Evolutionary conservation across 176 grass and related monocot genomes (phyloP).

Genomic region (Raddia guianensis): DNA sequence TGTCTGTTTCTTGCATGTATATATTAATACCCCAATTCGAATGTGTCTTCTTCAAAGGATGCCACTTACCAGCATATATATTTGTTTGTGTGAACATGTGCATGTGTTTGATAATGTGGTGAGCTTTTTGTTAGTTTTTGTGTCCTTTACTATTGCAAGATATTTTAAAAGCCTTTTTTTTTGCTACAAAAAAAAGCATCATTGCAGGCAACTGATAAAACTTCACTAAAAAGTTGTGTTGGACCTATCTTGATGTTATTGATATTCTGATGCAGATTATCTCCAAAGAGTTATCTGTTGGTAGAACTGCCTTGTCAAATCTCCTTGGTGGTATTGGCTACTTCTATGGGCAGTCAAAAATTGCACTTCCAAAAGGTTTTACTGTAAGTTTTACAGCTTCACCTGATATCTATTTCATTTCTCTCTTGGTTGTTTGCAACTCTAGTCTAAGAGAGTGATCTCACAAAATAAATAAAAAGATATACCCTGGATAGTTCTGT

Average conservation of each 20-base stretch:
- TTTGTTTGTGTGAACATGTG: neutral
- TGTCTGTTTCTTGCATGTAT: neutral
- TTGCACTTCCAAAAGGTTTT: slow-evolving; percentile 87
- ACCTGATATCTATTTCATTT: slow-evolving; percentile 32
- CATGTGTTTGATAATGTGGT: slow-evolving; percentile 16
- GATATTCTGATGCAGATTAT: slow-evolving; percentile 56
- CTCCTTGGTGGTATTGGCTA: slow-evolving; percentile 91
- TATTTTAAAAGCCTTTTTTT: slow-evolving; percentile 19
- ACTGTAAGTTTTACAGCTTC: slow-evolving; percentile 71
- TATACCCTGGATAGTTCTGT: neutral
- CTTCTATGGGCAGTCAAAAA: slow-evolving; percentile 94
- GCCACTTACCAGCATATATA: neutral
- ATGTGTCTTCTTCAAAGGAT: slow-evolving; percentile 11
- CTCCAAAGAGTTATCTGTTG: slow-evolving; percentile 62
- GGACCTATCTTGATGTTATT: slow-evolving; percentile 21
- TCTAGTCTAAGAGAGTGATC: slow-evolving; percentile 22
- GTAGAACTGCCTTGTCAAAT: slow-evolving; percentile 82
- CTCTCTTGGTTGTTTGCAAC: slow-evolving; percentile 1
- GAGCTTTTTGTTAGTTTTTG: slow-evolving; percentile 3
- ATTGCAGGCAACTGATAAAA: slow-evolving; percentile 1
- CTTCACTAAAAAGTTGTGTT: slow-evolving; percentile 18
- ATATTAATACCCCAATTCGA: slow-evolving; percentile 3
- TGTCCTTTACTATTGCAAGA: slow-evolving; percentile 11
- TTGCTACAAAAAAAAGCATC: slow-evolving; percentile 36
- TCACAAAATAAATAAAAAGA: no score